These are phyloP conservation scores for Lyophyllum atratum DNA, from an alignment of 768 basidiomycete genomes.

Conservation along the genomic window DNA sequence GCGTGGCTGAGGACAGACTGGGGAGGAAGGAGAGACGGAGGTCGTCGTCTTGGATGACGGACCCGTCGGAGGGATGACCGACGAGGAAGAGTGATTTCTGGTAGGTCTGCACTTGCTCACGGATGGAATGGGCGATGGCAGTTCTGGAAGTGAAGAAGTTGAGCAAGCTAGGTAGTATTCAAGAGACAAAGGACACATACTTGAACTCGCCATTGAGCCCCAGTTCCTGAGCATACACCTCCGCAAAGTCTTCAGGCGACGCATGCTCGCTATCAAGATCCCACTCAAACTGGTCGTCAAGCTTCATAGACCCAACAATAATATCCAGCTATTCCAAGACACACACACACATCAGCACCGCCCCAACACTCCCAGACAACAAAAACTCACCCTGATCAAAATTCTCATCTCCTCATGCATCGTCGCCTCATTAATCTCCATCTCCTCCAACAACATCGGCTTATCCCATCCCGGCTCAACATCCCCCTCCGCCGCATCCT, in stretches of 20 bases:
- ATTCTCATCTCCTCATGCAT: slow-evolving; percentile 89
- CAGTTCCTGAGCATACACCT: slow-evolving; percentile 81
- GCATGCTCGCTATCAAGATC: slow-evolving; percentile 80
- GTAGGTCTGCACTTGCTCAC: slow-evolving; percentile 92
- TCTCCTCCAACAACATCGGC: slow-evolving; percentile 58
- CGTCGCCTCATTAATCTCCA: slow-evolving; percentile 63
- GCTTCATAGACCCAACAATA: slow-evolving; percentile 88
- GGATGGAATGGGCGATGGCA: slow-evolving; percentile 92
- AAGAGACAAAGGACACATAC: slow-evolving; percentile 44
- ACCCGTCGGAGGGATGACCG: slow-evolving; percentile 83
- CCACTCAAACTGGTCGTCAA: slow-evolving; percentile 99
- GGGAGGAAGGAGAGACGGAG: slow-evolving; percentile 89
- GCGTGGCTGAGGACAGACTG: slow-evolving; percentile 66
- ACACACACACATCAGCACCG: slow-evolving; percentile 8
- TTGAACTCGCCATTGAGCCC: slow-evolving; percentile 92
- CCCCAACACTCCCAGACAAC: neutral
- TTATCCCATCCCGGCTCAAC: slow-evolving; percentile 31
- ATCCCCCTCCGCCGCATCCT: slow-evolving; percentile 38
- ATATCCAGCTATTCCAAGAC: slow-evolving; percentile 80
- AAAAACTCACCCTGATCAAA: slow-evolving; percentile 71
- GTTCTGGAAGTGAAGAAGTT: slow-evolving; percentile 57
- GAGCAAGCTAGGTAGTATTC: neutral
- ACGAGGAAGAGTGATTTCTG: slow-evolving; percentile 91
- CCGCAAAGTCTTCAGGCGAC: slow-evolving; percentile 92
- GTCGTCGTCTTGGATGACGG: slow-evolving; percentile 83